Base-by-base conservation (phyloP, 225 moss, liverwort and hornwort genomes). In the Polytrichum commune region DNA sequence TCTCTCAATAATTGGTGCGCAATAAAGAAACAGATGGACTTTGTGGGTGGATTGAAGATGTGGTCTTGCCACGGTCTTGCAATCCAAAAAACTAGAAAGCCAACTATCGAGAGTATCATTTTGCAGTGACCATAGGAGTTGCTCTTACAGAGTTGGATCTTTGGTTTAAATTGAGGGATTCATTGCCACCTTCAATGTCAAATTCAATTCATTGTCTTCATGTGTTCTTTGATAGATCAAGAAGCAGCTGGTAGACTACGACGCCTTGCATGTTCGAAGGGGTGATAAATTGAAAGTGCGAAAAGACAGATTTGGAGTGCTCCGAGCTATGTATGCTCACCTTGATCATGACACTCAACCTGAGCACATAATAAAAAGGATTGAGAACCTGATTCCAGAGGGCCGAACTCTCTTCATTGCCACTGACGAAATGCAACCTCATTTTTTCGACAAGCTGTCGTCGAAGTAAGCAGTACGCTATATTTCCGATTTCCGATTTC, bases 221-320 rank as follows among this genome's bases (percentile, higher is more conserved):
- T 46, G 10, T 46, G 46, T 46, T 46, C 46, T 16, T 46, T 13
- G 13, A 58, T 76, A 89, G 89, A 89, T 86, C 27, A 83, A 25
- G 68, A 4, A 53, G 65, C 63, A 73, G 65, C 19, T 89, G 61
- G 66, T 73, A 66, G 86, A 86, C 68, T 89, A 85, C 25, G 89
- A 89, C 55, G 89, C 89, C 65, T 63, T 89, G 22, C 89, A 89
- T 65, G 83, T 89, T 38, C 73, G 89, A 32, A 76, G 89, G 76
- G 83, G 86, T 22, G 89, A 89, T 56, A 89, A 89, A 74, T 62
- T 83, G 20, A 68, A 60, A 67, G 70, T 79, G 66, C n/a, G 23
- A 60, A 79, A 60, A 79, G 79, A 70, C 60, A 79, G 72, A 65
- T 75, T 70, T 29, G 86, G 86, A 74, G 76, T 26, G 1, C 18